Evolutionary conservation across 108 stramenopile species (phyloP), one percentile per base, ranked within the genome.

Genomic region (Epithemia pelagica): DNA sequence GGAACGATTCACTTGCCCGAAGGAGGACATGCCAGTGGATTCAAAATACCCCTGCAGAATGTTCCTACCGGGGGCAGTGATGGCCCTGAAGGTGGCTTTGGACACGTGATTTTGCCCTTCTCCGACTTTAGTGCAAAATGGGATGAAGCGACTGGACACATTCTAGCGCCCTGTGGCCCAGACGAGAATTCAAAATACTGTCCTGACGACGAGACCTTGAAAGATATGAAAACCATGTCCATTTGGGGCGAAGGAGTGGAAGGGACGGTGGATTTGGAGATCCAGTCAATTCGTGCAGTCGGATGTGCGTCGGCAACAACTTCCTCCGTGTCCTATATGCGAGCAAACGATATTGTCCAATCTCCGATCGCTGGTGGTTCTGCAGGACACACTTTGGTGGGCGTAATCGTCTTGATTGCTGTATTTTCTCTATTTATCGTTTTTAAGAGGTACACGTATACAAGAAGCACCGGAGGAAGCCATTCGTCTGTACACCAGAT

Each of bases 171-270:
- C 0, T 82, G 81, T 63, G 37, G 37, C 5, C 5, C 10, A 46
- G 23, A 64, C 15, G 76, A 82, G 22, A 56, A 82, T 61, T 2
- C 57, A 8, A 7, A 26, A 2, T 74, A 71, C 24, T 82, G 81
- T 32, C 81, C 81, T 7, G 32, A 58, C 52, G 32, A 56, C 20
- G 15, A 62, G 23, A 59, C 70, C 0, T 58, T 82, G n/a, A 24
- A 62, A 52, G 67, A 78, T 57, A 66, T 82, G 71, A 66, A 70
- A 32, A 72, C 70, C 5, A 74, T 82, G 32, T 61, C 81, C n/a
- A 63, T 82, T 32, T 82, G 81, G 81, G 81, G 70, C n/a, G 80
- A 82, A 62, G 81, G 81, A 18, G 71, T 78, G 0, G 77, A 69
- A 19, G 81, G 81, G 29, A 31, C 64, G 22, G 71, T 82, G 2